These are phyloP conservation scores for Ophioceras dolichostomum DNA, from an alignment of 2,329 filamentous ascomycete species.

Conservation along the genomic window DNA sequence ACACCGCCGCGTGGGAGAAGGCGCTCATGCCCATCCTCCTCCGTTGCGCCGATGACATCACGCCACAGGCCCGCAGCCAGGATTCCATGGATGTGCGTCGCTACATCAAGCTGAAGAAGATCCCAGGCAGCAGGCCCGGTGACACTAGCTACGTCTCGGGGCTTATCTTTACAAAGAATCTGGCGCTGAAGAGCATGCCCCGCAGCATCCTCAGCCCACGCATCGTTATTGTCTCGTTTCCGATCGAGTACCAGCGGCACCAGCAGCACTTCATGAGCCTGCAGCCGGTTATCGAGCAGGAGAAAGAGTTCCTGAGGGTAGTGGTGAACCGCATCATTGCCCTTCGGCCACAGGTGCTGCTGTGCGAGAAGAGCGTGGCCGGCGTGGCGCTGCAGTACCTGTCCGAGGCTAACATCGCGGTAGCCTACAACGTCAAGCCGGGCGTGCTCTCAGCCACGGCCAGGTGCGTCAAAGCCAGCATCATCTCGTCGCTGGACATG, in stretches of 20 bases:
- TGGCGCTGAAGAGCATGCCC: slow-evolving; percentile 93
- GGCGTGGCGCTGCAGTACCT: slow-evolving; percentile 83
- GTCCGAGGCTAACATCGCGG: slow-evolving; percentile 78
- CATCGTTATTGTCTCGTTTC: slow-evolving; percentile 86
- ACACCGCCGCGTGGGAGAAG: slow-evolving; percentile 72
- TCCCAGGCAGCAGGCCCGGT: slow-evolving; percentile 76
- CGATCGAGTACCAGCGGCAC: slow-evolving; percentile 90
- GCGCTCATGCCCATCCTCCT: slow-evolving; percentile 83
- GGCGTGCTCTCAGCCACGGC: slow-evolving; percentile 93
- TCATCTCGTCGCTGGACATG: slow-evolving; percentile 93
- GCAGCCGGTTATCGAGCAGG: slow-evolving; percentile 91
- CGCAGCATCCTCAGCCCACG: slow-evolving; percentile 72
- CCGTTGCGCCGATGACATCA: slow-evolving; percentile 85
- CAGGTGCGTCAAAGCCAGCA: slow-evolving; percentile 78
- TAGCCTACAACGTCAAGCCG: slow-evolving; percentile 92
- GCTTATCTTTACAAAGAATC: slow-evolving; percentile 93
- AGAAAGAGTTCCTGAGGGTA: slow-evolving; percentile 84
- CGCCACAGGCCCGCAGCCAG: slow-evolving; percentile 78
- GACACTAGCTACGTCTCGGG: slow-evolving; percentile 96
- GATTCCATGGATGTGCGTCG: slow-evolving; percentile 97
- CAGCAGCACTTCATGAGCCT: slow-evolving; percentile 96
- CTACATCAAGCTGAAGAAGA: slow-evolving; percentile 95
- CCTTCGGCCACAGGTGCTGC: slow-evolving; percentile 68
- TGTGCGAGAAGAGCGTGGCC: slow-evolving; percentile 90
- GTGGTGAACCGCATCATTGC: slow-evolving; percentile 86